Conservation (phyloP, 2,329 filamentous ascomycete species). For the Pseudogymnoascus sp. region DNA sequence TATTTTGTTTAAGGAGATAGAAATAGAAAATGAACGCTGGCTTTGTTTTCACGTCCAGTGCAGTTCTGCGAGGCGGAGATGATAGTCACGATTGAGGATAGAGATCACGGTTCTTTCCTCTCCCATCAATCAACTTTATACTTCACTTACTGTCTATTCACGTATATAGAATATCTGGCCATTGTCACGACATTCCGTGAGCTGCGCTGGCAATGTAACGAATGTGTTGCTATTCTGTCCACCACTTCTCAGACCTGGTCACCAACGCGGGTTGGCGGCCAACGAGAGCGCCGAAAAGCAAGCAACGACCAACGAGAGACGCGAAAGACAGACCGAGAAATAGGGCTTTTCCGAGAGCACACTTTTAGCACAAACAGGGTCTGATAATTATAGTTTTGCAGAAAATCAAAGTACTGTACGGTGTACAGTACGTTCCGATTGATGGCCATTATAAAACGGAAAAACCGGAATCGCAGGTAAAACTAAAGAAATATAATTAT, state of each 20-base stretch:
- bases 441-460: neutral
- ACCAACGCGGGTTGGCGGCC: neutral
- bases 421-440: no score
- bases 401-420: neutral
- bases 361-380: neutral
- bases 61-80: neutral
- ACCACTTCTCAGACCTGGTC: neutral
- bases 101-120: neutral
- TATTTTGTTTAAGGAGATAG: neutral
- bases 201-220: constrained; percentile 5
- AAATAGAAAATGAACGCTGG: neutral
- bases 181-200: neutral
- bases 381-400: neutral
- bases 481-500: constrained; percentile 7
- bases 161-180: neutral
- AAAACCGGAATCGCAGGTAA: neutral
- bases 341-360: constrained; percentile 1
- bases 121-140: neutral
- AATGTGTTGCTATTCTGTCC: constrained; percentile 2
- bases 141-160: constrained; percentile 1
- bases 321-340: neutral
- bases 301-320: neutral
- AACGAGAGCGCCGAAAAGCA: neutral
- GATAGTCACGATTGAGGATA: neutral
- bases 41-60: neutral